Conservation (phyloP, 2,329 filamentous ascomycete species). For the Colletotrichum shisoi region DNA sequence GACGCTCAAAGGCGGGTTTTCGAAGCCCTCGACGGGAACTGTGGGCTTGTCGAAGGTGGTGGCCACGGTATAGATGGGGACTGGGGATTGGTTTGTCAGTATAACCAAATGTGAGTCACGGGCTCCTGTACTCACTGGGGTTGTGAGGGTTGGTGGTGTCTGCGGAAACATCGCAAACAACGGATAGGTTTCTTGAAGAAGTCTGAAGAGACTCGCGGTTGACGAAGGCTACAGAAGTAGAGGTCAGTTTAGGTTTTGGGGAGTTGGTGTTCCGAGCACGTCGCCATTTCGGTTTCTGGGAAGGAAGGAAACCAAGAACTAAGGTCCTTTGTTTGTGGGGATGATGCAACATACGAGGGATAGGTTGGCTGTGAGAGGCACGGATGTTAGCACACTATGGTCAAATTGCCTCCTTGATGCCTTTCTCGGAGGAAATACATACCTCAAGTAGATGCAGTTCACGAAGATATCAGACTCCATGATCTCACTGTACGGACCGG, state of each 20-base stretch:
- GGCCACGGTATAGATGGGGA: slow-evolving; percentile 83
- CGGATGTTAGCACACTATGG: background rate
- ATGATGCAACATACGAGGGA: slow-evolving; percentile 25
- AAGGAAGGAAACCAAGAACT: background rate
- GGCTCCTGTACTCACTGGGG: slow-evolving; percentile 36
- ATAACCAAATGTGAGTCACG: slow-evolving; percentile 11
- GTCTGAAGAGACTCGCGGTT: slow-evolving; percentile 72
- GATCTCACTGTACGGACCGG: slow-evolving; percentile 82
- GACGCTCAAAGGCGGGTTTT: slow-evolving; percentile 71
- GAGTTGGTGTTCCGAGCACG: background rate
- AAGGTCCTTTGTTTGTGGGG: background rate
- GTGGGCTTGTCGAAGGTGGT: slow-evolving; percentile 92
- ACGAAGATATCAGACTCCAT: slow-evolving; percentile 78
- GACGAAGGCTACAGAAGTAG: slow-evolving; percentile 72
- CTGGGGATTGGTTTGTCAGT: slow-evolving; percentile 45
- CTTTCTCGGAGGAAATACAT: background rate
- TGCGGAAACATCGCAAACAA: slow-evolving; percentile 81
- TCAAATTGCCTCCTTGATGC: background rate
- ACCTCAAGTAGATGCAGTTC: slow-evolving; percentile 84
- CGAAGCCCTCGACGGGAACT: slow-evolving; percentile 71
- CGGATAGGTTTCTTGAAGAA: slow-evolving; percentile 75
- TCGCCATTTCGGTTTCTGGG: background rate
- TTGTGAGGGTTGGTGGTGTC: slow-evolving; percentile 78
- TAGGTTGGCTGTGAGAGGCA: slow-evolving; percentile 51
- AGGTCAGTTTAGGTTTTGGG: slow-evolving; percentile 49